Conservation (phyloP, 108 stramenopile species). For the Asterionellopsis glacialis region DNA sequence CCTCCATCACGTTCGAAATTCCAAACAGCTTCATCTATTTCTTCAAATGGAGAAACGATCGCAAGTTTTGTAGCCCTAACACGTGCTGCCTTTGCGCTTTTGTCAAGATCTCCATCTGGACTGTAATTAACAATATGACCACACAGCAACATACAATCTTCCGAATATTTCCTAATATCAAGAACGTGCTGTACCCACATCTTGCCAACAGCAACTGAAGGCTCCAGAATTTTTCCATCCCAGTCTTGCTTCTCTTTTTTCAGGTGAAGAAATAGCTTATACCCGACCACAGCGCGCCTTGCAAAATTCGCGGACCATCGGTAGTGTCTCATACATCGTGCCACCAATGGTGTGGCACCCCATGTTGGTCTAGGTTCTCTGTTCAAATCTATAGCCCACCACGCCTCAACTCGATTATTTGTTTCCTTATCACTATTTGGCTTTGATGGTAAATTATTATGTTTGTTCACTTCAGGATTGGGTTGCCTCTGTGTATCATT, state of each 20-base stretch:
- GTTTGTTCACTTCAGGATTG: too few relatives aligned
- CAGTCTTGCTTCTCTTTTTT: constrained; percentile 69
- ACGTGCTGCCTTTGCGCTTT: constrained; percentile 25
- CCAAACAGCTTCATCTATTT: constrained; percentile 65
- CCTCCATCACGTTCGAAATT: constrained; percentile 11
- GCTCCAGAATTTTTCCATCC: constrained; percentile 42
- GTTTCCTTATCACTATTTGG: too few relatives aligned
- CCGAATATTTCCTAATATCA: constrained; percentile 56
- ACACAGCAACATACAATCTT: constrained; percentile 51
- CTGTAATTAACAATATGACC: constrained; percentile 52
- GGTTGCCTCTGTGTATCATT: too few relatives aligned
- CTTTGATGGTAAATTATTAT: too few relatives aligned
- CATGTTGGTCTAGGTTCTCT: too few relatives aligned
- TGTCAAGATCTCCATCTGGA: constrained; percentile 38
- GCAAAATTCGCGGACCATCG: constrained; percentile 45
- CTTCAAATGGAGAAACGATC: constrained; percentile 52
- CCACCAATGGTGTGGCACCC: constrained; percentile 29
- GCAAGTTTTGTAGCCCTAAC: constrained; percentile 54
- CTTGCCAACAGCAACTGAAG: constrained; percentile 51
- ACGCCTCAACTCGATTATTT: too few relatives aligned
- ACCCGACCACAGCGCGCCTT: constrained; percentile 48
- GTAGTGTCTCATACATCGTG: constrained; percentile 56
- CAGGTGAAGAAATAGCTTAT: constrained; percentile 70
- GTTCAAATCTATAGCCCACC: too few relatives aligned
- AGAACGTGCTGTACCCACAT: constrained; percentile 70